Percentiles rank a stretch among this genome's conserved stretches.
These are phyloP conservation scores for Inonotus obliquus DNA, from an alignment of 1,284 basidiomycete genomes.

Conservation along the genomic window DNA sequence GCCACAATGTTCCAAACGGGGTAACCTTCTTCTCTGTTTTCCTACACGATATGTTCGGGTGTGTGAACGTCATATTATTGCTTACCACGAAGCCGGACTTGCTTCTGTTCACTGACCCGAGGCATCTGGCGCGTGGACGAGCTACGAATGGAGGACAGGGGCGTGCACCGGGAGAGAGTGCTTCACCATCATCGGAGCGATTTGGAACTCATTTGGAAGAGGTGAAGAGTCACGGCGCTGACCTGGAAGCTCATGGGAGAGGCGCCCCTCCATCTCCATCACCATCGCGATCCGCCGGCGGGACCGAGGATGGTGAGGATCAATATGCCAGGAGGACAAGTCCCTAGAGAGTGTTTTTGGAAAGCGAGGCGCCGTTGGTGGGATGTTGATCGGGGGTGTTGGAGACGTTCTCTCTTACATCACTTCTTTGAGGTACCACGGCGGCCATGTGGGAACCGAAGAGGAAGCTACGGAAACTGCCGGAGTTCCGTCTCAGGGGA, in stretches of 20 bases:
- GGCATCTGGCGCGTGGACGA: background rate
- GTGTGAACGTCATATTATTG: constrained; percentile 11
- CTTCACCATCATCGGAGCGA: background rate
- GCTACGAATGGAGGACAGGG: background rate
- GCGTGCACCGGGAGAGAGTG: background rate
- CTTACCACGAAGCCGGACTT: constrained; percentile 9
- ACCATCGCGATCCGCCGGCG: background rate
- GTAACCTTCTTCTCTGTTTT: constrained; percentile 29
- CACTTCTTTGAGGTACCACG: background rate
- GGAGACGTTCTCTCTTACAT: background rate
- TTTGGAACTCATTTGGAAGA: background rate
- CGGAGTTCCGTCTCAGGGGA: background rate
- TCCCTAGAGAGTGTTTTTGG: no score
- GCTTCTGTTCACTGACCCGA: constrained; percentile 10
- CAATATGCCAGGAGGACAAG: no score
- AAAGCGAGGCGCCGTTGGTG: no score
- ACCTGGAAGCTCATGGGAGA: background rate
- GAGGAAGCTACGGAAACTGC: background rate
- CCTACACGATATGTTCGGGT: constrained; percentile 25
- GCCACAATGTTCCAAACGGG: constrained; percentile 26
- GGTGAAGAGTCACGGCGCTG: background rate
- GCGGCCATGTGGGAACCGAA: background rate
- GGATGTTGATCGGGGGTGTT: background rate
- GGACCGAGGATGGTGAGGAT: background rate
- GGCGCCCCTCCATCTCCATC: background rate